These are phyloP conservation scores for Papiliotrema flavescens DNA, from an alignment of 1,284 basidiomycete species.

Conservation along the genomic window DNA sequence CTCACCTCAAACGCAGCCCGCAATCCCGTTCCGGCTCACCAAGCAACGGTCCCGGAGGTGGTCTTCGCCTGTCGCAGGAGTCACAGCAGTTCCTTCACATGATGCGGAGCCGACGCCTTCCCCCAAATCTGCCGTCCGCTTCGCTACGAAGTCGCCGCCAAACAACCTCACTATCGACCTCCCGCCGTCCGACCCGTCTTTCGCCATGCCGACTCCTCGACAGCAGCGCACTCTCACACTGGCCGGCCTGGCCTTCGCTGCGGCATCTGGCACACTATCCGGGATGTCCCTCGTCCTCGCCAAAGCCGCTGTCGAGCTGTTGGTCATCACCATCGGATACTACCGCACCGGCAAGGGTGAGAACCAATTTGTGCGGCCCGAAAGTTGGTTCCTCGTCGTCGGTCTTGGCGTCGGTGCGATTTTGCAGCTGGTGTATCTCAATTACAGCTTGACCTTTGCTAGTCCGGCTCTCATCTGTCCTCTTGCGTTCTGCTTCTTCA, in stretches of 20 bases:
- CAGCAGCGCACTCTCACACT: conserved; percentile 60
- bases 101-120: not conserved
- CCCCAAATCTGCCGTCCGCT: conserved; percentile 4
- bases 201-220: not conserved
- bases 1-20: conserved; percentile 24
- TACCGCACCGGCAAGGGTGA: conserved; percentile 54
- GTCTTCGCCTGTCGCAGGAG: conserved; percentile 12
- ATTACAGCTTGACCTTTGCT: conserved; percentile 78
- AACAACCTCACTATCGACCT: conserved; percentile 42
- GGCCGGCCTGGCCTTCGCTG: conserved; percentile 82
- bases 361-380: conserved; percentile 71
- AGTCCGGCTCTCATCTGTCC: conserved; percentile 89
- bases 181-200: conserved; percentile 14
- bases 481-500: conserved; percentile 94
- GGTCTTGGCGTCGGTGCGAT: conserved; percentile 38
- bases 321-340: conserved; percentile 68
- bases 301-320: conserved; percentile 87
- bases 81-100: conserved; percentile 1
- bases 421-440: conserved; percentile 77
- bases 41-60: conserved; percentile 2
- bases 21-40: conserved; percentile 36
- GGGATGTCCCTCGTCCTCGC: conserved; percentile 92
- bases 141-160: conserved; percentile 15
- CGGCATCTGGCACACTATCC: conserved; percentile 83
- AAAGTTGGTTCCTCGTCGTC: conserved; percentile 43